Conservation (phyloP, 1,284 basidiomycete species). For the Trichosporon ovoides region DNA sequence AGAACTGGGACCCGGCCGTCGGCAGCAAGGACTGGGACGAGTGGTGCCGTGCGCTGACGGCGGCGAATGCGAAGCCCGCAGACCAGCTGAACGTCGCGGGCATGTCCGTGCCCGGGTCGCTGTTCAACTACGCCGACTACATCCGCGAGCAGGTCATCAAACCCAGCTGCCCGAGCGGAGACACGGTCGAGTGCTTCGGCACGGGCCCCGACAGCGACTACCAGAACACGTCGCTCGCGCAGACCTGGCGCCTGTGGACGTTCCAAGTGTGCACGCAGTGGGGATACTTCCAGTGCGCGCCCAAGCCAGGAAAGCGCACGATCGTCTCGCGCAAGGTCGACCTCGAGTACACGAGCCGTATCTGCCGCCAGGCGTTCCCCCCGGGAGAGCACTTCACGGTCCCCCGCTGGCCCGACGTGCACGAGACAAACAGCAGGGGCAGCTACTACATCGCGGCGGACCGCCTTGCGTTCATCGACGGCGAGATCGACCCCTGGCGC, state of each 20-base stretch:
- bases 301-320: conserved; percentile 33
- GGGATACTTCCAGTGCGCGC: conserved; percentile 69
- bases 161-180: conserved; percentile 52
- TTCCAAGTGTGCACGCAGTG: conserved; percentile 89
- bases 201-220: conserved; percentile 66
- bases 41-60: conserved; percentile 63
- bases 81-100: conserved; percentile 40
- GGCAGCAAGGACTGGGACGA: conserved; percentile 32
- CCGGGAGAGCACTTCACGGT: conserved; percentile 69
- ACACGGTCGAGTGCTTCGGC: conserved; percentile 68
- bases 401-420: conserved; percentile 68
- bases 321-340: conserved; percentile 57
- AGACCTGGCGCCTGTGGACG: conserved; percentile 78
- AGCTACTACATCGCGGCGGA: conserved; percentile 69
- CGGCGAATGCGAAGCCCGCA: conserved; percentile 29
- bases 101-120: conserved; percentile 44
- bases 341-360: conserved; percentile 69
- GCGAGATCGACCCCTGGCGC: conserved; percentile 70
- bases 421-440: conserved; percentile 70
- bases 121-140: conserved; percentile 71
- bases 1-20: conserved; percentile 67
- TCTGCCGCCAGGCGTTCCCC: conserved; percentile 77
- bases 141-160: conserved; percentile 65
- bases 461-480: conserved; percentile 68
- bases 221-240: conserved; percentile 58